Percentiles rank a stretch among this genome's conserved stretches.
These are phyloP conservation scores for Cyberlindnera amylophila DNA, from an alignment of 805 yeast genomes.

Conservation along the genomic window DNA sequence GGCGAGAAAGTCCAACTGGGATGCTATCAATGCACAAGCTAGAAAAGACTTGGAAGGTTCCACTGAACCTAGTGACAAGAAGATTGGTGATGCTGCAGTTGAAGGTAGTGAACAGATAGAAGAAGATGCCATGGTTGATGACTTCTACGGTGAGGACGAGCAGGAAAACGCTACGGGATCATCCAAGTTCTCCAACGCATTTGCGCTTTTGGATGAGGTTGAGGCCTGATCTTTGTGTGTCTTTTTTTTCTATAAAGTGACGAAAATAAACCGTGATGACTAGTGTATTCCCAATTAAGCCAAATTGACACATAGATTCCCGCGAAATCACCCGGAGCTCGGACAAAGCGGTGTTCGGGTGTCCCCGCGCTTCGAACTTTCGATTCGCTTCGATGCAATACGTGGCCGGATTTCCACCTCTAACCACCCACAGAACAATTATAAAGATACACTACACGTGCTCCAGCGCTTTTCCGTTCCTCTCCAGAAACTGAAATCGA, in stretches of 20 bases:
- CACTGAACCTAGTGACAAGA: conserved; percentile 1
- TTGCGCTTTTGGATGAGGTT: conserved; percentile 30
- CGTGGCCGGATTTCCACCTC: neutral
- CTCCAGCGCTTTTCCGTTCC: neutral
- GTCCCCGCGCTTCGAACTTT: neutral
- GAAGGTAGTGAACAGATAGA: neutral
- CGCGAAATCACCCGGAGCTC: neutral
- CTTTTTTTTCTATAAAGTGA: neutral
- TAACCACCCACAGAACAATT: too few relatives aligned
- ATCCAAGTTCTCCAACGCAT: conserved; percentile 22
- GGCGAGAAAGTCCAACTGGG: conserved; percentile 73
- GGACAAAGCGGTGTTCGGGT: conserved; percentile 1
- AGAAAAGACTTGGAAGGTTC: conserved; percentile 24
- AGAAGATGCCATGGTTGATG: conserved; percentile 24
- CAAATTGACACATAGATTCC: neutral
- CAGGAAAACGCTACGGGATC: conserved; percentile 4
- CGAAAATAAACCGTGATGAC: neutral
- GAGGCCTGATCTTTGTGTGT: conserved; percentile 25
- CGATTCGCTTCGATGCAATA: neutral
- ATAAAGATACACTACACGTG: too few relatives aligned
- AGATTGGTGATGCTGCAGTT: neutral
- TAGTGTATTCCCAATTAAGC: neutral
- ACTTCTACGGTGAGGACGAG: conserved; percentile 21
- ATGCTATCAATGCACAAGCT: conserved; percentile 51
- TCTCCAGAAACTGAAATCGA: neutral